Percentiles rank a stretch among this genome's conserved stretches.
Conservation (phyloP, 495 filamentous ascomycete genomes). For the Aspergillus sclerotioniger region DNA sequence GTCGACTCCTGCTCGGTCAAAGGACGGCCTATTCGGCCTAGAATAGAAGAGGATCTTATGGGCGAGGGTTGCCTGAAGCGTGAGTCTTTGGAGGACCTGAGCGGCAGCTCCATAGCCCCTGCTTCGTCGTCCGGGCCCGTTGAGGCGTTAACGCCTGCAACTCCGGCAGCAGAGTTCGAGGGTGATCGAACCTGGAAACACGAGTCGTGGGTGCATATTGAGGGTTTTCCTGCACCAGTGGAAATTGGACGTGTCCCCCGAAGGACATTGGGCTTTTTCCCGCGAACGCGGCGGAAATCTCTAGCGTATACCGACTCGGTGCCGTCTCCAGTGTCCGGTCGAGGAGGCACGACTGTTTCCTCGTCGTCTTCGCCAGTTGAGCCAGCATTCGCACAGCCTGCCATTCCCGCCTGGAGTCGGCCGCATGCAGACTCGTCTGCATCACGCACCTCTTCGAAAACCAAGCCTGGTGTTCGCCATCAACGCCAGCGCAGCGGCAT, state of each 20-base stretch:
- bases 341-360: slow-evolving; percentile 32
- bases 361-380: slow-evolving; percentile 32
- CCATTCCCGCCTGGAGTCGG: slow-evolving; percentile 18
- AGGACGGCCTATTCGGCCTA: slow-evolving; percentile 51
- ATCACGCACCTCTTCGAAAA: slow-evolving; percentile 16
- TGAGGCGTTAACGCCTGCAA: slow-evolving; percentile 12
- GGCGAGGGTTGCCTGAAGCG: slow-evolving; percentile 13
- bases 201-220: slow-evolving; percentile 80
- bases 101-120: slow-evolving; percentile 44
- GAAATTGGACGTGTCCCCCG: slow-evolving; percentile 86
- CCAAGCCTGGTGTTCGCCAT: slow-evolving; percentile 26
- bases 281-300: slow-evolving; percentile 82
- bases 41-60: slow-evolving; percentile 35
- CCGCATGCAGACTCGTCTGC: slow-evolving; percentile 22
- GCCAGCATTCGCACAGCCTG: slow-evolving; percentile 24
- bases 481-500: slow-evolving; percentile 44
- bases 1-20: slow-evolving; percentile 88
- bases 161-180: slow-evolving; percentile 31
- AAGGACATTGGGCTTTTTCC: slow-evolving; percentile 84
- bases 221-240: slow-evolving; percentile 64
- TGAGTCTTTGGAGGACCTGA: slow-evolving; percentile 33
- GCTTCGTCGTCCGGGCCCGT: slow-evolving; percentile 21
- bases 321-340: slow-evolving; percentile 32
- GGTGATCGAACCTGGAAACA: slow-evolving; percentile 70
- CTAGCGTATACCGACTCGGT: slow-evolving; percentile 49